Percentiles rank a stretch among this genome's conserved stretches.
Conservation (phyloP, 1,284 basidiomycete genomes). For the Ustilago xerochloae region DNA sequence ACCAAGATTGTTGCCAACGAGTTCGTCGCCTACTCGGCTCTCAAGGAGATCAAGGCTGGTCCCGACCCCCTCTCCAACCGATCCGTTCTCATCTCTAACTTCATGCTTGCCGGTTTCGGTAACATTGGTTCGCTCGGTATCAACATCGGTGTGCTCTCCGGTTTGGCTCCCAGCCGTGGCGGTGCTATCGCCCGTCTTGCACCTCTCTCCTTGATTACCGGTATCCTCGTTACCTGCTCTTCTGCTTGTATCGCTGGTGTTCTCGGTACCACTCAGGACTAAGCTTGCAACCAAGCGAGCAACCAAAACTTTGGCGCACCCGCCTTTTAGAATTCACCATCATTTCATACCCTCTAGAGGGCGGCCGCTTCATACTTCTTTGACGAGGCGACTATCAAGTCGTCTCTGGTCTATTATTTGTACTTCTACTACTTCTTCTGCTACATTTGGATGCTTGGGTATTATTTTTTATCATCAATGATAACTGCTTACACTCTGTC, state of each 20-base stretch:
- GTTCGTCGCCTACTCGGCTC: constrained; percentile 79
- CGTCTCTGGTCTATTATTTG: background rate
- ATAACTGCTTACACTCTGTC: constrained; percentile 11
- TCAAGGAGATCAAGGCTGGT: constrained; percentile 42
- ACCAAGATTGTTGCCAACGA: constrained; percentile 84
- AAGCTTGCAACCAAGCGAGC: too few species aligned
- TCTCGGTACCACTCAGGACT: constrained; percentile 58
- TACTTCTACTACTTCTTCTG: constrained; percentile 28
- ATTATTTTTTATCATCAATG: constrained; percentile 7
- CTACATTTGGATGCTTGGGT: constrained; percentile 35
- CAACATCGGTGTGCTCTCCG: constrained; percentile 86
- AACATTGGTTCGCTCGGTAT: constrained; percentile 83
- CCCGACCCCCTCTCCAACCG: constrained; percentile 76
- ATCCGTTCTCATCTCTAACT: constrained; percentile 79
- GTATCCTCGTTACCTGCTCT: constrained; percentile 69
- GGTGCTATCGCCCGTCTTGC: constrained; percentile 80
- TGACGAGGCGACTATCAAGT: background rate
- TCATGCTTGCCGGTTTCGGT: constrained; percentile 88
- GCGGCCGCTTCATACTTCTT: constrained; percentile 8
- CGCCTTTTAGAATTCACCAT: too few species aligned
- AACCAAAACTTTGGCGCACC: too few species aligned
- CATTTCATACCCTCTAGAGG: constrained; percentile 18
- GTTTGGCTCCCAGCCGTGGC: constrained; percentile 81
- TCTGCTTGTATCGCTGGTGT: constrained; percentile 69
- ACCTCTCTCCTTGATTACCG: constrained; percentile 73